phyloP scores from a whole-genome alignment of 768 basidiomycete species.

The Rhodotorula babjevae region DNA sequence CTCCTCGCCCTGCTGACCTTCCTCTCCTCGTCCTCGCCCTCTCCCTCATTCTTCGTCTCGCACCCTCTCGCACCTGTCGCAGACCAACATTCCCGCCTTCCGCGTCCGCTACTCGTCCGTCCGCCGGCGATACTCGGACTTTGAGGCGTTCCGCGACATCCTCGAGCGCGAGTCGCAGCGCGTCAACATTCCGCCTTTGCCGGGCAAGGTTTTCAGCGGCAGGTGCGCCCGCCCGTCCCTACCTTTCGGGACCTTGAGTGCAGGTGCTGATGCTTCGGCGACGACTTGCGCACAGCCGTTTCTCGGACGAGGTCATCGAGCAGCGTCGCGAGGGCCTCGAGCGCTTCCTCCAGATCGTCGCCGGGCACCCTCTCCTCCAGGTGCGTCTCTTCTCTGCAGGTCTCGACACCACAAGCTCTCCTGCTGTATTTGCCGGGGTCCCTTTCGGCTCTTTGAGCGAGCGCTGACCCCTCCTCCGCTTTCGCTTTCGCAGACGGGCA shows the following conservation, averaged over 20 bases:
- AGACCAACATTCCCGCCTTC: conserved; percentile 98
- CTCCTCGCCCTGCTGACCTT: not conserved
- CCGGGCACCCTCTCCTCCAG: conserved; percentile 93
- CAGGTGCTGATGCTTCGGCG: not conserved
- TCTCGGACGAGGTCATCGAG: conserved; percentile 97
- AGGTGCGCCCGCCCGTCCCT: conserved; percentile 46
- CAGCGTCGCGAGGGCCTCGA: conserved; percentile 84
- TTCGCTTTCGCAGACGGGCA: conserved; percentile 31
- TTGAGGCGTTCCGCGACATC: conserved; percentile 95
- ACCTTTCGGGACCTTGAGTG: too few relatives aligned
- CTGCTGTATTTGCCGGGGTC: not conserved
- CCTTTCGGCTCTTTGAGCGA: not conserved
- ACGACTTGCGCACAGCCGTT: conserved; percentile 45
- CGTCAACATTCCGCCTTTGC: conserved; percentile 94
- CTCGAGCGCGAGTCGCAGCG: conserved; percentile 93
- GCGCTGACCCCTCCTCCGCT: not conserved
- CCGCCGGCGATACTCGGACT: conserved; percentile 82
- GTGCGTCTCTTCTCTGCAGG: conserved; percentile 50
- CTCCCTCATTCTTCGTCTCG: not conserved
- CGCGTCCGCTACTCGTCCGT: conserved; percentile 90
- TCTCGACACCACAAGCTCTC: conserved; percentile 53
- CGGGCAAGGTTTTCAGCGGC: conserved; percentile 97
- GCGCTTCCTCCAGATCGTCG: conserved; percentile 89
- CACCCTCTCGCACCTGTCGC: not conserved
- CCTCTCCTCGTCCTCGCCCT: not conserved